Evolutionary conservation across 805 yeast genomes (phyloP), one percentile per base, ranked within the genome.

Genomic region (Pichia paraexigua): DNA sequence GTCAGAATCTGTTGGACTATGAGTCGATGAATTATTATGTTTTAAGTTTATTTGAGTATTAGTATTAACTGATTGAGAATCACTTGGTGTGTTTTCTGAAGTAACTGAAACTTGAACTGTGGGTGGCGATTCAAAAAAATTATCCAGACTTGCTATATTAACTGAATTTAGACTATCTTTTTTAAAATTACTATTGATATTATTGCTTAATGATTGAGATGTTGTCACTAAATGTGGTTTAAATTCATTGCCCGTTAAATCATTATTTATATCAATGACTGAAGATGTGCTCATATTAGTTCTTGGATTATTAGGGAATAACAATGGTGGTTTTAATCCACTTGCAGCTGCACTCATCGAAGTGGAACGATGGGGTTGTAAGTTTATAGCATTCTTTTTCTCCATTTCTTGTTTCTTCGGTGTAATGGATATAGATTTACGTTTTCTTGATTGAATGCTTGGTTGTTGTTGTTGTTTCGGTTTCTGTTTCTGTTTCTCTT

Each of bases 1-100:
- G 32, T 63, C 67, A 2, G 62, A 56, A 46, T 56, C 61, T 5
- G 60, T 48, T 21, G 66, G 65, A 28, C 65, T 59, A 10, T 50
- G 55, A 10, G 48, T 43, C 0, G 58, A 50, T 1, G 62, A 56
- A 5, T 43, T 45, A 7, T 41, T 47, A 12, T 15, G 40, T 10
- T 27, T 39, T 24, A 35, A 47, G 2, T 2, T 28, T 17, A 37
- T 30, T 18, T 46, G 18, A 30, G n/a, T 43, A 32, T 18, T 47
- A 15, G 37, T 43, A 7, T 47, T 49, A 24, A 32, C 25, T 24
- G 51, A 43, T 8, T 25, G 25, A 18, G 41, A 41, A 27, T 28
- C 39, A 35, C 39, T 35, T 17, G 39, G 39, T 35, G 39, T 35
- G 7, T 35, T n/a, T n/a, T 35, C 39, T 17, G 39, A 17, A 5